phyloP scores from a whole-genome alignment of 1,139 yeast genomes.

The Hemisphaericaspora lyxosophila region DNA sequence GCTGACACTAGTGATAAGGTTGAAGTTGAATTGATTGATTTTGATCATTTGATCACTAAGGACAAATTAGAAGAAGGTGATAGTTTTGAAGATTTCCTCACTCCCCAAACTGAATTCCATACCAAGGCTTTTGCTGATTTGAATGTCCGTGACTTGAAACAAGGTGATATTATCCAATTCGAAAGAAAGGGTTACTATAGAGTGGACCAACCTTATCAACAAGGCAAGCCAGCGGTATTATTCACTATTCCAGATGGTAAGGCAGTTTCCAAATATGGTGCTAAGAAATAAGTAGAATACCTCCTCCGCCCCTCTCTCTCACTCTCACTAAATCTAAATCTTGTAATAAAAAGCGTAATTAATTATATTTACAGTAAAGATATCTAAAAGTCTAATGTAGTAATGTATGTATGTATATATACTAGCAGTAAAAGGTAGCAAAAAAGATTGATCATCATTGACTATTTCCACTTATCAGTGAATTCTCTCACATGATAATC shows the following conservation, averaged over 20 bases:
- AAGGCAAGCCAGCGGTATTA: constrained; percentile 69
- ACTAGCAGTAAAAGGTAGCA: no score
- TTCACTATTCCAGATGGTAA: constrained; percentile 98
- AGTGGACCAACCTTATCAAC: constrained; percentile 63
- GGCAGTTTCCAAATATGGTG: constrained; percentile 79
- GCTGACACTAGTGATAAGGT: constrained; percentile 75
- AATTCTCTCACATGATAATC: constrained; percentile 12
- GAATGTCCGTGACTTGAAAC: constrained; percentile 73
- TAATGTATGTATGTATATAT: no score
- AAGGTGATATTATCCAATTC: constrained; percentile 87
- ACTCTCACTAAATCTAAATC: no score
- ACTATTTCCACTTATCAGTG: constrained; percentile 11
- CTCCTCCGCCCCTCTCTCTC: no score
- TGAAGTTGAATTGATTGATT: constrained; percentile 80
- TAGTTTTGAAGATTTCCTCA: constrained; percentile 88
- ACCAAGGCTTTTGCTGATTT: constrained; percentile 77
- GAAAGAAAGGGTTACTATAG: constrained; percentile 97
- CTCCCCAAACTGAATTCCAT: constrained; percentile 85
- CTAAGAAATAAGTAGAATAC: constrained; percentile 33
- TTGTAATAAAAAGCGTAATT: no score
- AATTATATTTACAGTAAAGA: no score
- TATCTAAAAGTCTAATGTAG: no score
- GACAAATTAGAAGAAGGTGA: constrained; percentile 96
- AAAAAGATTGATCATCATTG: no score
- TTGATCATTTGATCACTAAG: constrained; percentile 93